Conservation (phyloP, 345 rosid species). For the Salix arbutifolia region DNA sequence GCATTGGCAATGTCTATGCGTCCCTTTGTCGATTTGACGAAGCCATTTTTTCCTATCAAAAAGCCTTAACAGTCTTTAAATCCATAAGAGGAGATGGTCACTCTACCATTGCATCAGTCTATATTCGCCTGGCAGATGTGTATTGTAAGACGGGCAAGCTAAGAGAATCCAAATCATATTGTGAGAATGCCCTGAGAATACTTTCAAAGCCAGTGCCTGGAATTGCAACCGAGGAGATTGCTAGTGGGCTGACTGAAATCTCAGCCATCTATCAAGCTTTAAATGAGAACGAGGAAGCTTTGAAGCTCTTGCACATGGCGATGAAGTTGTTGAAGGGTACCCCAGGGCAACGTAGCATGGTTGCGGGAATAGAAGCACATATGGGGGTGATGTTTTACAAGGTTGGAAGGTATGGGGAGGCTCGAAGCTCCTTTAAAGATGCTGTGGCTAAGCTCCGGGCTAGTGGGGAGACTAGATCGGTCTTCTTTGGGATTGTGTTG, state of each 20-base stretch:
- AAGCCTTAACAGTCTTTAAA: conserved; percentile 89
- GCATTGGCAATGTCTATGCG: conserved; percentile 85
- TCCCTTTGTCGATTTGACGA: conserved; percentile 84
- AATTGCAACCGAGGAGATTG: conserved; percentile 77
- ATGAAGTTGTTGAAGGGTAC: conserved; percentile 78
- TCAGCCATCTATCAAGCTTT: conserved; percentile 88
- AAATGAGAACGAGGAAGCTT: conserved; percentile 91
- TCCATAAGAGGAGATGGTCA: conserved; percentile 84
- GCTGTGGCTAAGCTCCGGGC: conserved; percentile 73
- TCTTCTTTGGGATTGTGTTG: conserved; percentile 84
- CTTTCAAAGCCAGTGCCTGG: conserved; percentile 85
- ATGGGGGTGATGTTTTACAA: conserved; percentile 96
- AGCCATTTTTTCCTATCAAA: conserved; percentile 94
- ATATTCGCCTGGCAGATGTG: conserved; percentile 84
- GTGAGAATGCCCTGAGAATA: conserved; percentile 86
- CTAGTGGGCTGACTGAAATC: conserved; percentile 79
- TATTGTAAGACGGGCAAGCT: conserved; percentile 90
- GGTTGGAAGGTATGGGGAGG: conserved; percentile 76
- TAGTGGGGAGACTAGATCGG: conserved; percentile 77
- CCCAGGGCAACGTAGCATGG: conserved; percentile 82
- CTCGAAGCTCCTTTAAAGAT: conserved; percentile 72
- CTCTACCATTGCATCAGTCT: conserved; percentile 83
- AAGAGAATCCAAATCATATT: conserved; percentile 87
- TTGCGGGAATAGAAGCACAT: conserved; percentile 94
- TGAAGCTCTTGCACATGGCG: conserved; percentile 81